Evolutionary conservation across 495 filamentous ascomycete species (phyloP).

Genomic region (Aspergillus ellipticus): DNA sequence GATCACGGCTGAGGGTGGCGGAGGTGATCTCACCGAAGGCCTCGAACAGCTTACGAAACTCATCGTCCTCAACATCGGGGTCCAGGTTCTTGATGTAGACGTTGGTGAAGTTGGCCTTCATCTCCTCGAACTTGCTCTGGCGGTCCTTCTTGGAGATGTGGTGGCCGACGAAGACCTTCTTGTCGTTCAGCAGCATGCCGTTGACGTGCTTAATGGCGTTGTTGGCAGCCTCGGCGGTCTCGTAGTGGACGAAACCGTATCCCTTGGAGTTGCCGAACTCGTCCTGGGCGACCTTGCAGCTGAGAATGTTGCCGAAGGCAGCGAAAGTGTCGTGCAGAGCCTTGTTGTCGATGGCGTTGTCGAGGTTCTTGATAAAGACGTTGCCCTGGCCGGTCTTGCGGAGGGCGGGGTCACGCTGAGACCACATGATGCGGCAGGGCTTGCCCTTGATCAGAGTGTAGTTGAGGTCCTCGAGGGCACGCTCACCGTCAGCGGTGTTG

Average conservation of each 20-base stretch:
- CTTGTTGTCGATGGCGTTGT: constrained; percentile 99
- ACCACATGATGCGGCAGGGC: constrained; percentile 99
- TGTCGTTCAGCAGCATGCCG: constrained; percentile 99
- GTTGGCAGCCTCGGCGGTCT: constrained; percentile 95
- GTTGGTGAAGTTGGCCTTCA: constrained; percentile 99
- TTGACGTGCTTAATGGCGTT: constrained; percentile 99
- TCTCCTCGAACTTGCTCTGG: constrained; percentile 99
- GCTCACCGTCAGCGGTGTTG: constrained; percentile 92
- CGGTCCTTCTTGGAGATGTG: constrained; percentile 99
- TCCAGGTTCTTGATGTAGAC: constrained; percentile 99
- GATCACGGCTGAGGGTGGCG: constrained; percentile 85
- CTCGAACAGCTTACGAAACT: constrained; percentile 92
- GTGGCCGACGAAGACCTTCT: constrained; percentile 99
- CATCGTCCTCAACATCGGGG: constrained; percentile 80
- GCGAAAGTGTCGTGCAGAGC: constrained; percentile 99
- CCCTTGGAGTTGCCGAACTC: constrained; percentile 95
- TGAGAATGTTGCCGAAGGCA: constrained; percentile 97
- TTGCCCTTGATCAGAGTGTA: constrained; percentile 99
- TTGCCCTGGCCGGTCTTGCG: constrained; percentile 99
- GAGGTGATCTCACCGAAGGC: constrained; percentile 92
- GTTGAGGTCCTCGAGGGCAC: constrained; percentile 98
- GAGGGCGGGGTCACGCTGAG: constrained; percentile 96
- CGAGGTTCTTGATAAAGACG: constrained; percentile 99
- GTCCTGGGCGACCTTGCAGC: constrained; percentile 99
- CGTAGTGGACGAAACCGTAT: constrained; percentile 99